Evolutionary conservation across 169 alveolate species (phyloP).

Genomic region (Amoebophrya sp.): DNA sequence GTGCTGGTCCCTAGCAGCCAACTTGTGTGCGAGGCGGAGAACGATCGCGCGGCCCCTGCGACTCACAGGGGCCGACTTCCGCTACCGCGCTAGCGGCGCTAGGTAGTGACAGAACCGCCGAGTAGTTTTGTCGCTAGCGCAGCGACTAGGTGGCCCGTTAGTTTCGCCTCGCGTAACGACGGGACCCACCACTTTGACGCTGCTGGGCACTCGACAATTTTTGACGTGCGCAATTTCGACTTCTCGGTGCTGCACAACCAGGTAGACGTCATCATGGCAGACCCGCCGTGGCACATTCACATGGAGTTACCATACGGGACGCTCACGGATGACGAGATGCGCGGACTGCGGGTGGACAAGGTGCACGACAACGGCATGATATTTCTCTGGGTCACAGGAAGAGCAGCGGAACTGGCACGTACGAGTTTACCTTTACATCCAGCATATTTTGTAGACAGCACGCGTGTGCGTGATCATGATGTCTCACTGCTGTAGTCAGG

Average conservation of each 20-base stretch:
- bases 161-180: background rate
- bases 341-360: conserved; percentile 53
- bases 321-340: conserved; percentile 81
- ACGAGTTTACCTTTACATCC: too few relatives aligned
- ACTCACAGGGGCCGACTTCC: too few relatives aligned
- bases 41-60: too few relatives aligned
- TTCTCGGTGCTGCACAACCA: conserved; percentile 64
- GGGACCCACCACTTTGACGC: conserved; percentile 34
- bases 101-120: too few relatives aligned
- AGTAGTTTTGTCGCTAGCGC: too few relatives aligned
- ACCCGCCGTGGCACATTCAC: conserved; percentile 96
- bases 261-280: conserved; percentile 86
- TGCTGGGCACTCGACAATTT: too few relatives aligned
- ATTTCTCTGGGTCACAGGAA: conserved; percentile 90
- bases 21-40: too few relatives aligned
- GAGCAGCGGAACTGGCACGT: conserved; percentile 87
- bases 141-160: background rate
- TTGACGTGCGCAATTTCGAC: conserved; percentile 69
- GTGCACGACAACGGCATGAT: conserved; percentile 80
- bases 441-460: too few relatives aligned
- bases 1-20: too few relatives aligned
- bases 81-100: too few relatives aligned
- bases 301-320: conserved; percentile 89
- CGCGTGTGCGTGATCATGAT: too few relatives aligned
- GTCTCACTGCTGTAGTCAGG: too few relatives aligned